Conservation (phyloP, 495 filamentous ascomycete genomes). For the Xylaria flabelliformis region DNA sequence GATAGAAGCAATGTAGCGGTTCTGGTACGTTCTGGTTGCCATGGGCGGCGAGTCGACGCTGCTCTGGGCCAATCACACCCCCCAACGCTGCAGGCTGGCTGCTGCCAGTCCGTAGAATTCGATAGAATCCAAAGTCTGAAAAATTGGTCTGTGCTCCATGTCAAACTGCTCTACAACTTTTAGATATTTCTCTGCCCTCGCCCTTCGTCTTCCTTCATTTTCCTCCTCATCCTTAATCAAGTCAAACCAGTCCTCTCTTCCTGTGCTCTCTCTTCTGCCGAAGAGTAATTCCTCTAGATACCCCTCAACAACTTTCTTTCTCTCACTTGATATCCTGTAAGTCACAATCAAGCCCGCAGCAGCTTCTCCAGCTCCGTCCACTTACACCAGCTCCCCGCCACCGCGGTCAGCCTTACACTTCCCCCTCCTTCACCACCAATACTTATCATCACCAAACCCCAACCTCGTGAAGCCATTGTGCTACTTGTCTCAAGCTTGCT, state of each 20-base stretch:
- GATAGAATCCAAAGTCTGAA: constrained; percentile 44
- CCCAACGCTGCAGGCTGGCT: constrained; percentile 21
- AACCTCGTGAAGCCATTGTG: background rate
- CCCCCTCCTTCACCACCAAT: constrained; percentile 1
- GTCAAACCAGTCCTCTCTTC: constrained; percentile 18
- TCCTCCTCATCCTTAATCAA: constrained; percentile 27
- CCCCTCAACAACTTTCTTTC: constrained; percentile 27
- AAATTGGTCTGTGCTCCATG: constrained; percentile 41
- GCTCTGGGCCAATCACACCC: constrained; percentile 35
- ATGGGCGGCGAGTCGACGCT: constrained; percentile 24
- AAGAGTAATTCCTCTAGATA: constrained; percentile 33
- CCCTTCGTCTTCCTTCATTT: constrained; percentile 25
- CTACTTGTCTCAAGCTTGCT: background rate
- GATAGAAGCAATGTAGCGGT: constrained; percentile 8
- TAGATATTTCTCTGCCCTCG: constrained; percentile 34
- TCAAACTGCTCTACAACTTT: constrained; percentile 31
- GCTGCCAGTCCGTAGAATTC: constrained; percentile 44
- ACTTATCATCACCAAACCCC: constrained; percentile 8
- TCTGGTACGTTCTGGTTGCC: constrained; percentile 35
- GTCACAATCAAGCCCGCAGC: constrained; percentile 25
- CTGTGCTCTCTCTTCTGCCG: constrained; percentile 5
- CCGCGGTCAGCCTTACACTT: constrained; percentile 30
- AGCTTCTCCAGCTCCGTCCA: background rate
- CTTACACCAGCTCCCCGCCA: constrained; percentile 20
- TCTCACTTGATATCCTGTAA: constrained; percentile 32